phyloP scores from a whole-genome alignment of 441 rosid species.

The Adansonia rubrostipa region DNA sequence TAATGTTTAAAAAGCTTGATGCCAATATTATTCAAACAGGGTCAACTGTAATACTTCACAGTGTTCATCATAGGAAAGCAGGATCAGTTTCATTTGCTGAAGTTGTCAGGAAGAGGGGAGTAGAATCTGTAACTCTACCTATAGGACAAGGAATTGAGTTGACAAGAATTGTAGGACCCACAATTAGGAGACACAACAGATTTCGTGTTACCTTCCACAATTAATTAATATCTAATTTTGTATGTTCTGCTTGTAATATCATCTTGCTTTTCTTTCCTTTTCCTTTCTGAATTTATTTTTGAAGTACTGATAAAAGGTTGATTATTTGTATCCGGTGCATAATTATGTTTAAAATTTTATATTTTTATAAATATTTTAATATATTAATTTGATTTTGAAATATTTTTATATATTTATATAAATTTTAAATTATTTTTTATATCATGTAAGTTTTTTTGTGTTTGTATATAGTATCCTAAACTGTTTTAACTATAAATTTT shows the following conservation, averaged over 20 bases:
- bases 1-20: conserved; percentile 20
- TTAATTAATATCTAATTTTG: background rate
- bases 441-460: no score
- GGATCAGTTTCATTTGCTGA: conserved; percentile 24
- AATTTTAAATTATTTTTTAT: no score
- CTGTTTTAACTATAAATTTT: no score
- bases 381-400: no score
- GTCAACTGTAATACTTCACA: conserved; percentile 22
- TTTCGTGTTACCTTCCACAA: conserved; percentile 24
- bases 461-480: no score
- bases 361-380: no score
- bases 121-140: conserved; percentile 26
- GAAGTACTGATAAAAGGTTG: no score
- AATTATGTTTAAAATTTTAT: no score
- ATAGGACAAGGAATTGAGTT: conserved; percentile 41
- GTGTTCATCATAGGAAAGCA: background rate
- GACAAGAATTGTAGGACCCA: conserved; percentile 28
- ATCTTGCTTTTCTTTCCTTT: no score
- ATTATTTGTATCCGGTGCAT: no score
- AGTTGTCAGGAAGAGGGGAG: conserved; percentile 20
- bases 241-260: background rate
- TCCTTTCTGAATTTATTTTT: no score
- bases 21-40: conserved; percentile 3
- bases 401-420: no score
- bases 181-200: conserved; percentile 24